Evolutionary conservation across 176 grass and related monocot genomes (phyloP).

Genomic region (Triticum aestivum): DNA sequence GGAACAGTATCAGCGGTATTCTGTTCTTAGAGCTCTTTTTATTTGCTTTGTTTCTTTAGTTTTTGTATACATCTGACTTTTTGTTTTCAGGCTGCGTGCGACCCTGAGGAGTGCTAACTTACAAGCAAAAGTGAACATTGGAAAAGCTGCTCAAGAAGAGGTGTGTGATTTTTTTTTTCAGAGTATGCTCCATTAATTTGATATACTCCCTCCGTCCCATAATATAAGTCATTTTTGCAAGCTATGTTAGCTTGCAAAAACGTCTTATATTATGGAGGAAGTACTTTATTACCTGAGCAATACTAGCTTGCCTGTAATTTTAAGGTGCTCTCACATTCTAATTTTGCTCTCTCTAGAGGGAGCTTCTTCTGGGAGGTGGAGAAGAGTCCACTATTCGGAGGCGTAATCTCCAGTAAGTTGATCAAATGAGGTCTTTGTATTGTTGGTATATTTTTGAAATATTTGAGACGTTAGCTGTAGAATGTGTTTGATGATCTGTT

Average conservation of each 20-base stretch:
- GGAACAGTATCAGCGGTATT: constrained; percentile 65
- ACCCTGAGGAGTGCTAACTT: constrained; percentile 77
- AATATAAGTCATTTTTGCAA: too few species aligned
- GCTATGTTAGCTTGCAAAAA: too few species aligned
- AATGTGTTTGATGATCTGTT: background rate
- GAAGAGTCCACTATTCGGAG: constrained; percentile 68
- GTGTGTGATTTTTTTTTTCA: constrained; percentile 34
- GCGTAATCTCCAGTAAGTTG: constrained; percentile 73
- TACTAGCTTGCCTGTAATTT: constrained; percentile 12
- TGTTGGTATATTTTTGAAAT: constrained; percentile 1
- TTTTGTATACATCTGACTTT: background rate
- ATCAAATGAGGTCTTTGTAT: constrained; percentile 12
- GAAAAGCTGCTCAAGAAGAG: constrained; percentile 71
- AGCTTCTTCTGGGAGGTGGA: constrained; percentile 73
- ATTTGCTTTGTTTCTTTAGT: background rate
- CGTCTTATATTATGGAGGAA: too few species aligned
- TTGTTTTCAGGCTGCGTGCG: constrained; percentile 46
- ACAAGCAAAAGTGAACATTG: constrained; percentile 81
- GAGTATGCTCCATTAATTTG: background rate
- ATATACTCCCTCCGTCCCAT: background rate
- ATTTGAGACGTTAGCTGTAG: background rate
- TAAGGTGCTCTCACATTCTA: constrained; percentile 17
- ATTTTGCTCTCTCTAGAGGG: constrained; percentile 54
- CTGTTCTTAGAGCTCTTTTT: background rate
- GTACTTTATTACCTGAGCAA: background rate